Conservation (phyloP, 2,329 filamentous ascomycete species). For the Sordariomycetes sp. region DNA sequence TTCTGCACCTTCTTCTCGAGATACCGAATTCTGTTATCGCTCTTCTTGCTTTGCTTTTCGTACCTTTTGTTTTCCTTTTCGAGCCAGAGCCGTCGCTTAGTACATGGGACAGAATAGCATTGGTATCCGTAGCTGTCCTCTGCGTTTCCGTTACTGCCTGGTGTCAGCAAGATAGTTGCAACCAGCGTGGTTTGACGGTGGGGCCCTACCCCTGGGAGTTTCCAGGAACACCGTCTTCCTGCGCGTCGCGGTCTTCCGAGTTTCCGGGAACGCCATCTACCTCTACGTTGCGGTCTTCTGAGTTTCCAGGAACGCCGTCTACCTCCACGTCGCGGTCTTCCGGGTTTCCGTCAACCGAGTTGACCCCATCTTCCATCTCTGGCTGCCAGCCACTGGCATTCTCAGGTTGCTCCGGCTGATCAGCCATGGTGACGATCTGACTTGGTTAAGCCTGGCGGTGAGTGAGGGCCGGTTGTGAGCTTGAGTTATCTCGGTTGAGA, state of each 20-base stretch:
- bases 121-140: neutral
- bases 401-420: conserved; percentile 4
- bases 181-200: neutral
- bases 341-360: neutral
- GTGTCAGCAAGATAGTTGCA: neutral
- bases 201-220: neutral
- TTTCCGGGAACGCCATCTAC: neutral
- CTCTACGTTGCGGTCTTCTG: neutral
- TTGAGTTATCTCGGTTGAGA: no score
- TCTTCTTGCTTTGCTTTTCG: neutral
- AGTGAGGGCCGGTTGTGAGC: neutral
- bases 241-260: neutral
- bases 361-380: neutral
- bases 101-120: neutral
- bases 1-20: neutral
- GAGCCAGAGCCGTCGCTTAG: neutral
- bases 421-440: neutral
- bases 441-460: neutral
- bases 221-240: neutral
- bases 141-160: neutral
- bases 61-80: neutral
- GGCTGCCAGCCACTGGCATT: neutral
- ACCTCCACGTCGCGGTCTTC: neutral
- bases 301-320: neutral
- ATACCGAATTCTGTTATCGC: neutral